Evolutionary conservation across 805 yeast genomes (phyloP).

Genomic region (Candida ficus): DNA sequence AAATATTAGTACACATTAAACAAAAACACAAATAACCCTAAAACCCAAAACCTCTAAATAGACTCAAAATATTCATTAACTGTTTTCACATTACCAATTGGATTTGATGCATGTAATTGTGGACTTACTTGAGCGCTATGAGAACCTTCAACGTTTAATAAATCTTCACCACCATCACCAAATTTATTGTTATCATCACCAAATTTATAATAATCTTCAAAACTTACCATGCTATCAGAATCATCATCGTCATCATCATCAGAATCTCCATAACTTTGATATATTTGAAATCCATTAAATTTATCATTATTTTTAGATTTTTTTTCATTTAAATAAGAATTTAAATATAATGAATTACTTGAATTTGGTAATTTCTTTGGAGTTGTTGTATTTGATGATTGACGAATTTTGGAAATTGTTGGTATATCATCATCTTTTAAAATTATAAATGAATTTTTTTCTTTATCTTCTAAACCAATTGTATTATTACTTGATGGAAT

Average conservation of each 20-base stretch:
- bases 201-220: conserved; percentile 2
- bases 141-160: conserved; percentile 19
- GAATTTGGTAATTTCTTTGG: conserved; percentile 12
- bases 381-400: background rate
- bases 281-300: conserved; percentile 23
- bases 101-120: background rate
- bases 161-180: conserved; percentile 22
- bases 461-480: conserved; percentile 1
- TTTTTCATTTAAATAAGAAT: conserved; percentile 19
- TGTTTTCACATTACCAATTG: conserved; percentile 6
- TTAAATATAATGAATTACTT: conserved; percentile 19
- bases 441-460: conserved; percentile 5
- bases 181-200: conserved; percentile 10
- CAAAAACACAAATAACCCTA: no score
- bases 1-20: no score
- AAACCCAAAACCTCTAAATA: conserved; percentile 4
- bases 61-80: conserved; percentile 21
- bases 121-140: no score
- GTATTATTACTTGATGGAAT: background rate
- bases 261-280: conserved; percentile 19
- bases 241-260: conserved; percentile 17
- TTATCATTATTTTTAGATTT: conserved; percentile 20
- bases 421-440: conserved; percentile 3
- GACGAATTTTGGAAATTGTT: background rate
- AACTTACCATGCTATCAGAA: conserved; percentile 4